Evolutionary conservation across 192 early-diverging fungal species (phyloP), one percentile per base, ranked within the genome.

Genomic region (Podila epicladia): DNA sequence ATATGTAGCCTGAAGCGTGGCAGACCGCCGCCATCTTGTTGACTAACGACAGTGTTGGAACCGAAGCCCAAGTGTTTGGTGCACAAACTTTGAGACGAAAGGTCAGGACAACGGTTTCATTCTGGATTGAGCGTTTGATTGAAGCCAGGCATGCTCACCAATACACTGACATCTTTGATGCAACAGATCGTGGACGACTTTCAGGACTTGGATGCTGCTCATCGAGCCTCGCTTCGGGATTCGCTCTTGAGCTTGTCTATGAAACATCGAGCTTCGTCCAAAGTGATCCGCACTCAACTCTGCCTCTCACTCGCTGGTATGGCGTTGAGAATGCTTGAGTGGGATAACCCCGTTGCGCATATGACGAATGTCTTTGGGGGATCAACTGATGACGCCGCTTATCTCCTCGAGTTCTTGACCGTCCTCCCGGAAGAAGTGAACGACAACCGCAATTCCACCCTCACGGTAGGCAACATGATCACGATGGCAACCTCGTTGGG

Each of bases 1-100:
- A 24, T 17, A 29, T 69, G 12, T 85, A 95, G 93, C 82, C 88
- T 9, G 88, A 92, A 67, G 95, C 97, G 61, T 98, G 97, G 97
- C 83, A 88, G n/a, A 91, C 91, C 2, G 86, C 93, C 6, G 94
- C 95, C 69, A 75, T 86, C 28, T 82, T 98, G 5, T 83, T 98
- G 19, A 89, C 87, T 55, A 71, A 85, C 28, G 84, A 88, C 3
- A 82, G 77, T 8, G 65, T 89, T 29, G 87, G 87, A 4, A 64
- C 74, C 1, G 94, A 95, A 63, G 83, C 85, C 15, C 87, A 90
- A 64, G 73, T 97, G 7, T 98, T 98, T 92, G 94, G 96, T 4
- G 97, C 97, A 9, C 97, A 98, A 82, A 98, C 95, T 17, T 85
- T 98, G 61, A 87, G 95, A 29, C 92, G 94, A 83, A 98, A 98